phyloP scores from a whole-genome alignment of 2,329 filamentous ascomycete genomes.

The Juglanconis juglandina region DNA sequence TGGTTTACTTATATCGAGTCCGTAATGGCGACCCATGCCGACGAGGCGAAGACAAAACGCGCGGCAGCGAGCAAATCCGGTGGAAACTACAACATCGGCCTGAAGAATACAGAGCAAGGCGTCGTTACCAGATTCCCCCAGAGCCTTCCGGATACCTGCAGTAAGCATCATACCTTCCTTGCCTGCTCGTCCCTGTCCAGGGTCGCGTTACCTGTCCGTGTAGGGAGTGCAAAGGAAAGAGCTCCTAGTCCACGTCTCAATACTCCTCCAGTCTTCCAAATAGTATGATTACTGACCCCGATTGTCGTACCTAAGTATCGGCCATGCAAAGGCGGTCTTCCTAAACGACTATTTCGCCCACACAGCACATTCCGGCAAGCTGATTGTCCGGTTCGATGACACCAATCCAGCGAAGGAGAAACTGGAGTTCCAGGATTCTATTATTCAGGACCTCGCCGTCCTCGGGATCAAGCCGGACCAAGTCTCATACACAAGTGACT shows the following conservation, averaged over 20 bases:
- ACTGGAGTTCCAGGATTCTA: slow-evolving; percentile 91
- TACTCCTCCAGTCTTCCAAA: no score
- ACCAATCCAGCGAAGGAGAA: slow-evolving; percentile 98
- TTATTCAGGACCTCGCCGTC: slow-evolving; percentile 83
- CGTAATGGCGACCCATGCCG: slow-evolving; percentile 61
- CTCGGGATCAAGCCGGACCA: slow-evolving; percentile 89
- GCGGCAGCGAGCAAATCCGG: slow-evolving; percentile 69
- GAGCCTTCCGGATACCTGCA: slow-evolving; percentile 64
- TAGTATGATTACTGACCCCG: no score
- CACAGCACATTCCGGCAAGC: slow-evolving; percentile 84
- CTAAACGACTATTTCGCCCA: slow-evolving; percentile 97
- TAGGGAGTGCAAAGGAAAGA: slow-evolving; percentile 53
- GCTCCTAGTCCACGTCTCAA: no score
- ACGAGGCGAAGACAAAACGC: slow-evolving; percentile 68
- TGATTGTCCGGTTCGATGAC: slow-evolving; percentile 92
- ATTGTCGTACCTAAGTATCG: slow-evolving; percentile 75
- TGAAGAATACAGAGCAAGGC: slow-evolving; percentile 80
- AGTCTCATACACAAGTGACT: slow-evolving; percentile 88
- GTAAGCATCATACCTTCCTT: no score
- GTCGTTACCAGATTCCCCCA: slow-evolving; percentile 88
- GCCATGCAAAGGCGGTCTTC: slow-evolving; percentile 89
- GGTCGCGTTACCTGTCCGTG: no score
- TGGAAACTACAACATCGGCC: slow-evolving; percentile 82
- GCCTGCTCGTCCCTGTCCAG: no score
- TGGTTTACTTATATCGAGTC: slow-evolving; percentile 84